A percentile compares a stretch with the other conserved stretches of the same genome.
These are phyloP conservation scores for Xylaria sp. DNA, from an alignment of 2,329 filamentous ascomycete genomes.

Conservation along the genomic window DNA sequence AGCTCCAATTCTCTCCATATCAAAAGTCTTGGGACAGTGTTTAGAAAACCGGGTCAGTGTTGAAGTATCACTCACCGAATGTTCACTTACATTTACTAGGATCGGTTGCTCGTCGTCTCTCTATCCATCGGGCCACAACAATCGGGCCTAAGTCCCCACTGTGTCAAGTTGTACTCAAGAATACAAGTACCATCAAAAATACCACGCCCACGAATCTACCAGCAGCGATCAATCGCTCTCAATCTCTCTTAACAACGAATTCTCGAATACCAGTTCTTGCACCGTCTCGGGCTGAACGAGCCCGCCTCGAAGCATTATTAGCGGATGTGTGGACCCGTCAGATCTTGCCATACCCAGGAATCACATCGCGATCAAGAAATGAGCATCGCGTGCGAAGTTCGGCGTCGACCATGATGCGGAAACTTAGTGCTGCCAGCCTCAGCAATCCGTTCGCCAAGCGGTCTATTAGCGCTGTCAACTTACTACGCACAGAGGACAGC, in stretches of 20 bases:
- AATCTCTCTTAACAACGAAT: slow-evolving; percentile 78
- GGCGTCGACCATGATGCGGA: slow-evolving; percentile 88
- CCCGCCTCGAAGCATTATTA: slow-evolving; percentile 78
- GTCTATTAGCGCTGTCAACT: slow-evolving; percentile 66
- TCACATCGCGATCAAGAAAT: slow-evolving; percentile 72
- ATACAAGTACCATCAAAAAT: slow-evolving; percentile 77
- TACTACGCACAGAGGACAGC: slow-evolving; percentile 50
- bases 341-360: slow-evolving; percentile 82
- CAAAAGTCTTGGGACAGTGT: slow-evolving; percentile 78
- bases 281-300: slow-evolving; percentile 78
- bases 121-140: slow-evolving; percentile 82
- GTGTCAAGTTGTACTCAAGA: slow-evolving; percentile 86
- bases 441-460: slow-evolving; percentile 80
- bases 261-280: slow-evolving; percentile 75
- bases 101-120: slow-evolving; percentile 74
- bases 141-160: slow-evolving; percentile 74
- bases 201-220: slow-evolving; percentile 57
- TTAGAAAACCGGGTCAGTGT: slow-evolving; percentile 73
- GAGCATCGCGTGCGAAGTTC: slow-evolving; percentile 80
- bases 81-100: slow-evolving; percentile 53
- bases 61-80: background rate
- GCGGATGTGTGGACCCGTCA: slow-evolving; percentile 88
- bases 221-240: slow-evolving; percentile 77
- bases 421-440: slow-evolving; percentile 85
- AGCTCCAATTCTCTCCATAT: slow-evolving; percentile 76